Base-by-base conservation (phyloP, 2,329 filamentous ascomycete species). In the Sporothrix protearum region DNA sequence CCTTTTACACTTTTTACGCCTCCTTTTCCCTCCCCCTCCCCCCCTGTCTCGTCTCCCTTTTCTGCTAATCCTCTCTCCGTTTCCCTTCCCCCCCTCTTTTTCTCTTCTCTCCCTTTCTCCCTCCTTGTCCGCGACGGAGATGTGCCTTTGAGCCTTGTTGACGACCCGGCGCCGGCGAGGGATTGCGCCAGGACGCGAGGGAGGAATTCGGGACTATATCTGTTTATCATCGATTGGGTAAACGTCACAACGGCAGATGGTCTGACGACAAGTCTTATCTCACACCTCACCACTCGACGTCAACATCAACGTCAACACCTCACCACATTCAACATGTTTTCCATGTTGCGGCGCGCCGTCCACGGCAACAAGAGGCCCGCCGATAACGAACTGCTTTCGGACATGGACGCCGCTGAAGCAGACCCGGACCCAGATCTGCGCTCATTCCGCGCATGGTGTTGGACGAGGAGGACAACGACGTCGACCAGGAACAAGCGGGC, bases 261-360 rank as follows among this genome's bases (percentile, higher is more conserved):
- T n/a, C n/a, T n/a, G n/a, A n/a, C n/a, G n/a, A n/a, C 22, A 36
- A 28, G 10, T 57, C 28, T 33, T 16, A 33, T 33, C 28, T 28
- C n/a, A 22, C 19, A 51, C 5, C 49, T 22, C 25, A 53, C 10
- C 49, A 53, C n/a, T 28, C 25, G 22, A 28, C 49, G 10, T 25
- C 49, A 51, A n/a, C 19, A 7, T 9, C 47, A n/a, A 51, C 49
- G 6, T 51, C 49, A 25, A n/a, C n/a, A n/a, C n/a, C 45, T 19
- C 45, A 33, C 55, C 16, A 5, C 42, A 22, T 51, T 28, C 53
- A 64, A 55, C 69, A 80, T 80, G 77, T 74, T 81, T 66, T 78
- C 78, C 70, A 76, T 74, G 66, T 71, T 81, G 70, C 70, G 80
- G 39, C 77, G 78, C 67, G 77, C 80, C 72, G 76, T 79, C 68